Conservation (phyloP, 192 early-diverging fungal genomes). For the Entrophospora sp. region DNA sequence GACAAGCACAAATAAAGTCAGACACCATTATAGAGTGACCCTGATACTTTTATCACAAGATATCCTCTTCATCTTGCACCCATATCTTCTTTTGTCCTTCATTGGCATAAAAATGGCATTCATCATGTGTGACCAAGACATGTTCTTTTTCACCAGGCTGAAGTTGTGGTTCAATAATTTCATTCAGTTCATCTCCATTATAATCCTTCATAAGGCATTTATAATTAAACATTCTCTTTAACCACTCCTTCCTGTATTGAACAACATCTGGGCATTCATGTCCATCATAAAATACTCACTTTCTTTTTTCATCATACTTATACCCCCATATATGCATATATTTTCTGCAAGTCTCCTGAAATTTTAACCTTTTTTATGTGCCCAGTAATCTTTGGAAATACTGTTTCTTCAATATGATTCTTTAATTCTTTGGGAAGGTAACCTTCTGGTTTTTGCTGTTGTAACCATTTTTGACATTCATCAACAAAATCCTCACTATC, state of each 20-base stretch:
- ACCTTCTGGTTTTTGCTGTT: background rate
- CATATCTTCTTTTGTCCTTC: conserved; percentile 14
- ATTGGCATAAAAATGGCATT: conserved; percentile 22
- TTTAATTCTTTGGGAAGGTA: background rate
- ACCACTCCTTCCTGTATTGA: conserved; percentile 14
- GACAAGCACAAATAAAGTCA: conserved; percentile 20
- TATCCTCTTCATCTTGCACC: conserved; percentile 1
- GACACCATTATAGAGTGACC: conserved; percentile 23
- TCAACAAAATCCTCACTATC: background rate
- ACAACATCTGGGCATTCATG: conserved; percentile 19
- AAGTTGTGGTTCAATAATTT: conserved; percentile 9
- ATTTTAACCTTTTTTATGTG: conserved; percentile 1
- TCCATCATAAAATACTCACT: conserved; percentile 19
- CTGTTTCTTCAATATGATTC: conserved; percentile 6
- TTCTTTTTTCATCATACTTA: conserved; percentile 19
- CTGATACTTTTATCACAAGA: conserved; percentile 1
- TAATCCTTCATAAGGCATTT: conserved; percentile 17
- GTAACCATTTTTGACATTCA: conserved; percentile 4
- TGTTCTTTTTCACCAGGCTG: background rate
- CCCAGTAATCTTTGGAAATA: background rate
- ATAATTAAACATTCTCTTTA: conserved; percentile 19
- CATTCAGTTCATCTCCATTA: background rate
- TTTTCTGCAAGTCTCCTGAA: background rate
- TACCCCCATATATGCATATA: conserved; percentile 7
- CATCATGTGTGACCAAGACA: conserved; percentile 11